These are phyloP conservation scores for Phytophthora litchii DNA, from an alignment of 352 stramenopile genomes.

Conservation along the genomic window DNA sequence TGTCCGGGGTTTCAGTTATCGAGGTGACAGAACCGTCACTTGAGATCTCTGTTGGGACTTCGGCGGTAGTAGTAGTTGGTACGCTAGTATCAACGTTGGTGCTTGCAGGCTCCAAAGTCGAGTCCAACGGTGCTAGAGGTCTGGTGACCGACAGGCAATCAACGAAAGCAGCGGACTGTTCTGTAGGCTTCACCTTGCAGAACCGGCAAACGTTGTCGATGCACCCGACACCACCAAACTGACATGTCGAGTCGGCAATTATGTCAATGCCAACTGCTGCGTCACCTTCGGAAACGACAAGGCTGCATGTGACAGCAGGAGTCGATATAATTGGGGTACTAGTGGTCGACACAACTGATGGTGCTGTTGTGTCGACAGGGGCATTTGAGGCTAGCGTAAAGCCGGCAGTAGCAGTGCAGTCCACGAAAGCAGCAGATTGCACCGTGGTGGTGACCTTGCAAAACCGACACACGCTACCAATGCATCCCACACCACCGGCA, in stretches of 20 bases:
- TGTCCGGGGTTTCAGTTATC: too few relatives aligned
- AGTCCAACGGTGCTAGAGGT: not conserved
- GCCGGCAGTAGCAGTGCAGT: conserved; percentile 23
- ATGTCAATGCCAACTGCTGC: conserved; percentile 34
- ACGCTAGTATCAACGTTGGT: too few relatives aligned
- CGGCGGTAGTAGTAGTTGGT: too few relatives aligned
- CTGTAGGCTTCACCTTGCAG: conserved; percentile 33
- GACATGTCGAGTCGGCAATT: conserved; percentile 26
- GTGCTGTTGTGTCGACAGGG: not conserved
- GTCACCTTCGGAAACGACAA: conserved; percentile 32
- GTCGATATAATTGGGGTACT: not conserved
- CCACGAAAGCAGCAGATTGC: conserved; percentile 30
- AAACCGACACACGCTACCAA: conserved; percentile 42
- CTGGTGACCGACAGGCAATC: conserved; percentile 12
- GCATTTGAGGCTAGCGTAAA: not conserved
- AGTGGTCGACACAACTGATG: not conserved
- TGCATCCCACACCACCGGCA: conserved; percentile 38
- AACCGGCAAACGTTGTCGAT: conserved; percentile 41
- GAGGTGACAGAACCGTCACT: too few relatives aligned
- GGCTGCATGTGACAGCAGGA: conserved; percentile 4
- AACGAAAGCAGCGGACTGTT: conserved; percentile 21
- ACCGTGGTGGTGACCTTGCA: conserved; percentile 37
- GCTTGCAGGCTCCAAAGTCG: not conserved
- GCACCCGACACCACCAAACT: conserved; percentile 37
- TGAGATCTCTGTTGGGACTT: too few relatives aligned